phyloP scores from a whole-genome alignment of 306 rosid species.

The Corylus heterophylla region DNA sequence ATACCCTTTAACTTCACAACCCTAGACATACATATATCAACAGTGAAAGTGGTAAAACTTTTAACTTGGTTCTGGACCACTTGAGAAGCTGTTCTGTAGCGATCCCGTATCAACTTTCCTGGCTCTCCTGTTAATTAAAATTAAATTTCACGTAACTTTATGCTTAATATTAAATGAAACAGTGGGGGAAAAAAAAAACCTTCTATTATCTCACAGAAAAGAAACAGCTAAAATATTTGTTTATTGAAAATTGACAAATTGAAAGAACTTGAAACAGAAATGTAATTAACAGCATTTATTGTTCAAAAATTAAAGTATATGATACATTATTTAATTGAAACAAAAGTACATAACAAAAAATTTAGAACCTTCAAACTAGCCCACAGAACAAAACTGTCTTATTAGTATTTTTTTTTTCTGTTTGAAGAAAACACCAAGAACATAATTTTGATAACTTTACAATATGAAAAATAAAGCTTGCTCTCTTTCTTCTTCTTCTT shows the following conservation, averaged over 20 bases:
- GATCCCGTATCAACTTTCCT: constrained; percentile 90
- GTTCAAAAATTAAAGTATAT: background rate
- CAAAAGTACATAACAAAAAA: background rate
- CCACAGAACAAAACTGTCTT: background rate
- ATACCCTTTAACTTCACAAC: constrained; percentile 36
- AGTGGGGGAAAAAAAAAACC: too few species aligned
- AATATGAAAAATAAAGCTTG: background rate
- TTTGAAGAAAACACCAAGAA: background rate
- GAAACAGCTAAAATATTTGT: background rate
- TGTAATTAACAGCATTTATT: background rate
- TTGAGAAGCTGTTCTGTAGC: constrained; percentile 94
- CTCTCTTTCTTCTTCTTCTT: background rate
- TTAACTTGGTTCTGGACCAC: constrained; percentile 99
- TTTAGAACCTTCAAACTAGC: background rate
- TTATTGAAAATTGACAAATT: background rate
- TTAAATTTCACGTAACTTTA: constrained; percentile 20
- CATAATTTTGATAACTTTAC: background rate
- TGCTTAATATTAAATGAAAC: constrained; percentile 8
- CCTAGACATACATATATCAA: constrained; percentile 65
- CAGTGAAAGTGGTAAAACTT: constrained; percentile 70
- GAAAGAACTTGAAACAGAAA: background rate
- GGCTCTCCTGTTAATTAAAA: constrained; percentile 74
- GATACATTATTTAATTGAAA: background rate
- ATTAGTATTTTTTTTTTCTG: too few species aligned
- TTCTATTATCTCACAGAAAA: background rate